Evolutionary conservation across 306 rosid species (phyloP), one percentile per base, ranked within the genome.

Genomic region (Canavalia gladiata): DNA sequence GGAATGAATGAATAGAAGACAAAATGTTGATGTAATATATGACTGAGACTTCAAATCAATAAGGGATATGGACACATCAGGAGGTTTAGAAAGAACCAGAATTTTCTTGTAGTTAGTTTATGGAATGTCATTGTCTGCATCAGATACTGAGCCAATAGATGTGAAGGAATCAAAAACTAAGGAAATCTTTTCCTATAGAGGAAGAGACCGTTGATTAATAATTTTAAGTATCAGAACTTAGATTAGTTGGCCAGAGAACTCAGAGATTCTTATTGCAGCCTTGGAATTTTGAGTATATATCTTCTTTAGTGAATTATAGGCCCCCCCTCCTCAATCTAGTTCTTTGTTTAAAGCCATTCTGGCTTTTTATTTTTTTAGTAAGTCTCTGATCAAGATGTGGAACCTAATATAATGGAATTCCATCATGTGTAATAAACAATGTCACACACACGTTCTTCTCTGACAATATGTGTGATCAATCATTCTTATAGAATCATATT

Each of bases 401-500:
- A 64, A 80, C 72, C 37, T 29, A 12, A 58, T 0, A n/a, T 52
- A 31, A 18, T 41, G 74, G 31, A 75, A 41, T 39, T 55, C 64
- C 77, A 67, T 67, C 47, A 46, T 33, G 2, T 71, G 30, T 39
- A 58, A 59, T 59, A 30, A 49, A 30, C 67, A 45, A 66, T 25
- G 37, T 46, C 35, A 58, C 55, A 66, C 55, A 66, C 81, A 74
- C 78, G 81, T 57, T 84, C 84, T 84, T 57, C 81, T 84, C 77
- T 79, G 74, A 74, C 81, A 74, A 78, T 43, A 31, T 73, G 57
- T 56, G 70, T 45, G 43, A 73, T 59, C 80, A 52, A 52, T 56
- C 25, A 68, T 47, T 50, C 67, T 37, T 60, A 35, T 37, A 57
- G 55, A 82, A 46, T 56, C 69, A 62, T 62, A 62, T 77, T 62